Evolutionary conservation across 225 moss, liverwort and hornwort species (phyloP), one percentile per base, ranked within the genome.

Genomic region (Straminergon stramineum): DNA sequence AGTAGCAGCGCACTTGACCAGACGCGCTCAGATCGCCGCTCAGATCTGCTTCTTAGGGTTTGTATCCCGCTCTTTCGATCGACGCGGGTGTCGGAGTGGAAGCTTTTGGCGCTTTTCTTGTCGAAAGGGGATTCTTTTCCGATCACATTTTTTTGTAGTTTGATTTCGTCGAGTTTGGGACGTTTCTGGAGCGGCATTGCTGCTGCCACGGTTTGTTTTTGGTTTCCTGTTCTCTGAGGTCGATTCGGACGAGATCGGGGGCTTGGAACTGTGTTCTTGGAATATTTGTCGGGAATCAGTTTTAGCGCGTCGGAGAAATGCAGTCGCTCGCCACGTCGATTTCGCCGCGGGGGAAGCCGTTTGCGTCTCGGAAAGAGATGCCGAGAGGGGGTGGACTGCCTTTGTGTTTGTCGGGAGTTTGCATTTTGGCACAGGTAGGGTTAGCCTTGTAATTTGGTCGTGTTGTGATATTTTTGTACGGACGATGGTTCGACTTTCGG

Each of bases 391-490:
- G 93, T 32, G 93, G 93, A 41, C 87, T 93, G 87, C 93, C 93
- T 35, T n/a, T 93, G 87, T 93, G 93, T 70, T 89, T 93, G 87
- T 88, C 93, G 74, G 93, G 93, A 75, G 89, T 93, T 80, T 89
- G 91, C 84, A 90, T 93, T 76, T 91, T 93, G 81, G 83, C 92
- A 32, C 93, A 88, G 91, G 93, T 93, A 90, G 89, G 83, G 91
- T 88, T 92, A 87, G 66, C 77, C 80, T 56, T 37, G 86, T 67
- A 45, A 68, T 52, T 55, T 74, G 45, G 71, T 79, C 51, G 65
- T 79, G 22, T 69, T 83, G 23, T 26, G 56, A 37, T 37, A 28
- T 14, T 14, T 27, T 23, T 35, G 6, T 68, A 7, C 61, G 35
- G 63, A 61, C 60, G 27, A 27, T 62, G 41, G 17, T 84, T 63